Conservation (phyloP, 2,329 filamentous ascomycete species). For the Coniochaeta hoffmannii region DNA sequence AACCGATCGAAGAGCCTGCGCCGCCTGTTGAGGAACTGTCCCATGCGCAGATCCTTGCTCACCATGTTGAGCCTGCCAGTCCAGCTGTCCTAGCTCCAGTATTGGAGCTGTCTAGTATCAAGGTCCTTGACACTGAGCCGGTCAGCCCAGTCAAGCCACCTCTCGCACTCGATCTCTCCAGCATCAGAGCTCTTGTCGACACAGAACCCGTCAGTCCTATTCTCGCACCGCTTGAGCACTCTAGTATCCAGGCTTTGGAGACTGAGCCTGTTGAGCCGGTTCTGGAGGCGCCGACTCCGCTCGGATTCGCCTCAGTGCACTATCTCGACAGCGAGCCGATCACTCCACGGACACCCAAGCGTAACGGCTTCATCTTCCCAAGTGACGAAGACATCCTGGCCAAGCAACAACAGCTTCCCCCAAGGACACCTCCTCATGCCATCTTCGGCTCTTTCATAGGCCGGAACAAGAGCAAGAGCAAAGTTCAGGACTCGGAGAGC, state of each 20-base stretch:
- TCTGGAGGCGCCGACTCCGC: constrained; percentile 13
- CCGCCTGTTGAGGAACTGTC: constrained; percentile 8
- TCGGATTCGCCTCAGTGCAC: constrained; percentile 36
- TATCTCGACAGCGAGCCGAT: constrained; percentile 38
- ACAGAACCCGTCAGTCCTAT: constrained; percentile 11
- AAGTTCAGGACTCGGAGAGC: constrained; percentile 17
- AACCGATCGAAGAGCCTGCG: constrained; percentile 17
- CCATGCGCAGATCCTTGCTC: constrained; percentile 17
- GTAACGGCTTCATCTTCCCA: constrained; percentile 50
- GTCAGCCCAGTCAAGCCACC: constrained; percentile 3
- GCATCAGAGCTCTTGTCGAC: constrained; percentile 20
- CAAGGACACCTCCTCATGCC: constrained; percentile 31
- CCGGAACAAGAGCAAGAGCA: constrained; percentile 34
- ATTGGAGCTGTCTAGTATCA: constrained; percentile 15
- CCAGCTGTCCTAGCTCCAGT: constrained; percentile 5
- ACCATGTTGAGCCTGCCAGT: constrained; percentile 19
- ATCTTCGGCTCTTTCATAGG: constrained; percentile 35
- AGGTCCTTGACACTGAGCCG: constrained; percentile 4
- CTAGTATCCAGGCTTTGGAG: constrained; percentile 33
- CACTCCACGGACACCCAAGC: constrained; percentile 42
- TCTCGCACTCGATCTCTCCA: constrained; percentile 25
- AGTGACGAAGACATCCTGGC: constrained; percentile 26
- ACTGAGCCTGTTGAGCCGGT: constrained; percentile 32
- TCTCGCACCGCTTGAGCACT: constrained; percentile 22
- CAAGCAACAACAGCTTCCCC: constrained; percentile 16